Conservation (phyloP, 768 basidiomycete species). For the Mycena vitilis region DNA sequence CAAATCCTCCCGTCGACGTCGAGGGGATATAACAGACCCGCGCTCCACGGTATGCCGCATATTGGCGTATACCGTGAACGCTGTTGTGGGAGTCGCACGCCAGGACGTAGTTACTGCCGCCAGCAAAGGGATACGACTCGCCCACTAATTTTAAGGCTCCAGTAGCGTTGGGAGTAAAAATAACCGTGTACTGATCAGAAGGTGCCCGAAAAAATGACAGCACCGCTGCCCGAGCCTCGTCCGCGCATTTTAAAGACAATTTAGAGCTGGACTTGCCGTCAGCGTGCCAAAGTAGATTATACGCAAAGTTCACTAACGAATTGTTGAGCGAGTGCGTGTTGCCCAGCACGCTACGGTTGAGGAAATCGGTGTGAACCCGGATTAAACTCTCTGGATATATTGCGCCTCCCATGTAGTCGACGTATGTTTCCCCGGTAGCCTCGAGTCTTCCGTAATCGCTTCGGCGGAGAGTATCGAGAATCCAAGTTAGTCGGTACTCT, state of each 20-base stretch:
- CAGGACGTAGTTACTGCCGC: conserved; percentile 71
- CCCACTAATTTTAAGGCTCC: conserved; percentile 86
- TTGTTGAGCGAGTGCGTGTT: conserved; percentile 85
- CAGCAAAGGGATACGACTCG: conserved; percentile 79
- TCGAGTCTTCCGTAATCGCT: conserved; percentile 73
- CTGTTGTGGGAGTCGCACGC: conserved; percentile 87
- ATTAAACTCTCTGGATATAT: conserved; percentile 85
- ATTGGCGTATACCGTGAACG: conserved; percentile 84
- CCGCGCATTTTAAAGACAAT: conserved; percentile 72
- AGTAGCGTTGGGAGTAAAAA: conserved; percentile 86
- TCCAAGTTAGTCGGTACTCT: conserved; percentile 78
- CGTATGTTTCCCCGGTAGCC: conserved; percentile 76
- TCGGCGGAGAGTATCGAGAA: conserved; percentile 73
- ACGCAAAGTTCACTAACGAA: conserved; percentile 47
- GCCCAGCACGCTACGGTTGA: conserved; percentile 74
- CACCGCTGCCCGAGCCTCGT: conserved; percentile 78
- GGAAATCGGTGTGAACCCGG: conserved; percentile 74
- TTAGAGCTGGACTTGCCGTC: conserved; percentile 63
- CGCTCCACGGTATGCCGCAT: conserved; percentile 67
- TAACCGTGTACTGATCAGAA: conserved; percentile 74
- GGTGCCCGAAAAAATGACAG: conserved; percentile 84
- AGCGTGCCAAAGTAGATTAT: conserved; percentile 24
- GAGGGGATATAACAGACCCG: conserved; percentile 73
- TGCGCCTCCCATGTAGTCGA: conserved; percentile 89
- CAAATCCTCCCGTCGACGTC: conserved; percentile 73